Base-by-base conservation (phyloP, 169 alveolate species). In the Babesia sp. region DNA sequence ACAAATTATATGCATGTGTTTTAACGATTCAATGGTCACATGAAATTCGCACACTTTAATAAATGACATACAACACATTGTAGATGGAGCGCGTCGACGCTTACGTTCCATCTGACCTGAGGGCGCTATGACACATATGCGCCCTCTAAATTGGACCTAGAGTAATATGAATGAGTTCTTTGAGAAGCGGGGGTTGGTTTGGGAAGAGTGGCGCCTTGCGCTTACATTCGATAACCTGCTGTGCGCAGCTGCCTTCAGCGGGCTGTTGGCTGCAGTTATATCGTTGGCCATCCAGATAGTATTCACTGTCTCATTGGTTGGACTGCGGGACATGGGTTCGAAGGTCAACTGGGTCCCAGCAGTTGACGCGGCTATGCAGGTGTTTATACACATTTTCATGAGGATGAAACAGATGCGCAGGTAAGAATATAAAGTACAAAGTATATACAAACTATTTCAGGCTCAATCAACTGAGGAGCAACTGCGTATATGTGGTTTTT, bases 401-500 rank as follows among this genome's bases (percentile, higher is more conserved):
- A 28, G 71, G 22, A 60, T 42, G 71, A 60, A 41, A 3, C 71
- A 60, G 42, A 42, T 60, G 56, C 39, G 71, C 11, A 39, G 71
- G 71, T 60, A n/a, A 24, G 71, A 34, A 24, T 2, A 29, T 12
- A 24, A 3, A 1, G 1, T 8, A 16, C 8, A 22, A 16, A 26
- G 41, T 1, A 11, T 1, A 20, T 16, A 22, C 56, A 60, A 1
- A 9, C 7, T 39, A 12, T 22, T 60, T 16, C 42, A 60, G 71
- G 55, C 55, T 60, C 28, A 60, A 39, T 28, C 29, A n/a, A 12
- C 31, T 60, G 26, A 34, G 71, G 26, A 60, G 42, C 39, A 60
- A 60, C 42, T 60, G 71, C 26, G 71, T 60, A 0, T 60, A 18
- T 20, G 39, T 60, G 42, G 42, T 60, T 7, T 60, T 37, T n/a